These are phyloP conservation scores for Flaveria linearis DNA, from an alignment of 129 eudicot species.

Conservation along the genomic window DNA sequence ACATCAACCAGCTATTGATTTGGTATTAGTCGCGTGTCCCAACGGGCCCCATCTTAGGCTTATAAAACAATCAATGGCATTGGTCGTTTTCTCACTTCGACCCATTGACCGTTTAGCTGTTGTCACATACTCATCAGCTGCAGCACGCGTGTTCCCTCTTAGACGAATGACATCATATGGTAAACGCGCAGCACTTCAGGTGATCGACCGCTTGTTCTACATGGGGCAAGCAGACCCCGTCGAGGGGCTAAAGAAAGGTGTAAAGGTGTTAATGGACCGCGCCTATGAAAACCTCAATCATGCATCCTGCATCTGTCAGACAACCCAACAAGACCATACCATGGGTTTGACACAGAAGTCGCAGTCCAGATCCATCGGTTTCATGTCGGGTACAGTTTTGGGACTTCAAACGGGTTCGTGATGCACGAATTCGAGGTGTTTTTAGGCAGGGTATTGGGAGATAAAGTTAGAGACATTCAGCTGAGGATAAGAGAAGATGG, in stretches of 20 bases:
- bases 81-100: constrained; percentile 73
- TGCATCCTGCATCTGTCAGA: constrained; percentile 74
- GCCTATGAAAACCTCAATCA: constrained; percentile 62
- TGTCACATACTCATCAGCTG: constrained; percentile 80
- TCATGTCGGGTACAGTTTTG: constrained; percentile 68
- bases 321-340: constrained; percentile 64
- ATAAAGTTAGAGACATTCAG: constrained; percentile 59
- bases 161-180: constrained; percentile 87
- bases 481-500: constrained; percentile 60
- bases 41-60: constrained; percentile 88
- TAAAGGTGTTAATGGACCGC: constrained; percentile 68
- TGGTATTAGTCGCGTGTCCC: constrained; percentile 83
- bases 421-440: constrained; percentile 87
- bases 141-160: constrained; percentile 80
- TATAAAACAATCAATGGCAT: constrained; percentile 78
- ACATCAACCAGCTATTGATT: constrained; percentile 69
- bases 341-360: constrained; percentile 49
- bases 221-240: constrained; percentile 76
- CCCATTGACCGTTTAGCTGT: constrained; percentile 84
- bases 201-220: constrained; percentile 71
- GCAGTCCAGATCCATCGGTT: constrained; percentile 65
- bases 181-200: constrained; percentile 73
- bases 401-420: constrained; percentile 60
- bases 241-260: constrained; percentile 85
- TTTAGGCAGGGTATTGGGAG: constrained; percentile 66